phyloP scores from a whole-genome alignment of 75 land plant genomes.

The Pinus taeda region DNA sequence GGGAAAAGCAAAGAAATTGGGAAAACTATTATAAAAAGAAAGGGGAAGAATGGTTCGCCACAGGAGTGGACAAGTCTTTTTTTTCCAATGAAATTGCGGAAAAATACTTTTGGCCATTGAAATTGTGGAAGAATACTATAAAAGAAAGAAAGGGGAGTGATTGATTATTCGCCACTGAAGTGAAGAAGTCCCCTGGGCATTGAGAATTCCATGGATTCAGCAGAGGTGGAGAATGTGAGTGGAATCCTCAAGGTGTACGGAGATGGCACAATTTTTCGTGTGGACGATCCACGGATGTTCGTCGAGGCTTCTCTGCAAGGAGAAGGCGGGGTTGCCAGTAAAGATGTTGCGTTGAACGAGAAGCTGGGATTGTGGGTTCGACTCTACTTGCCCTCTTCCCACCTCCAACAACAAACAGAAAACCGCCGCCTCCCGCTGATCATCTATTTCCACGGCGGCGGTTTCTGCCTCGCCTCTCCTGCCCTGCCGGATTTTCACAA shows the following conservation, averaged over 20 bases:
- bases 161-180: no score
- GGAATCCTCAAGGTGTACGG: not conserved
- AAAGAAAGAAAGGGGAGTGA: no score
- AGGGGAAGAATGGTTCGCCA: no score
- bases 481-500: slow-evolving; percentile 5
- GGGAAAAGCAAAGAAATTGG: no score
- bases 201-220: no score
- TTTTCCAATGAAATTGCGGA: no score
- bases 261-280: not conserved
- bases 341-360: slow-evolving; percentile 20
- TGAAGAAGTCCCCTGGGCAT: no score
- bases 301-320: not conserved
- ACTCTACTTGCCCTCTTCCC: slow-evolving; percentile 20
- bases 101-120: no score
- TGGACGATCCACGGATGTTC: not conserved
- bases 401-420: not conserved
- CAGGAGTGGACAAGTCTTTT: no score
- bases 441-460: slow-evolving; percentile 12
- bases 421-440: slow-evolving; percentile 23
- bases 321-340: slow-evolving; percentile 10
- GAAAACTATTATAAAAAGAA: no score
- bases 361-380: slow-evolving; percentile 31
- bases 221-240: not conserved
- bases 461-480: slow-evolving; percentile 17
- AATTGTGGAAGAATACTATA: no score